Base-by-base conservation (phyloP, 208 protist species). In the Leishmania aethiopica region DNA sequence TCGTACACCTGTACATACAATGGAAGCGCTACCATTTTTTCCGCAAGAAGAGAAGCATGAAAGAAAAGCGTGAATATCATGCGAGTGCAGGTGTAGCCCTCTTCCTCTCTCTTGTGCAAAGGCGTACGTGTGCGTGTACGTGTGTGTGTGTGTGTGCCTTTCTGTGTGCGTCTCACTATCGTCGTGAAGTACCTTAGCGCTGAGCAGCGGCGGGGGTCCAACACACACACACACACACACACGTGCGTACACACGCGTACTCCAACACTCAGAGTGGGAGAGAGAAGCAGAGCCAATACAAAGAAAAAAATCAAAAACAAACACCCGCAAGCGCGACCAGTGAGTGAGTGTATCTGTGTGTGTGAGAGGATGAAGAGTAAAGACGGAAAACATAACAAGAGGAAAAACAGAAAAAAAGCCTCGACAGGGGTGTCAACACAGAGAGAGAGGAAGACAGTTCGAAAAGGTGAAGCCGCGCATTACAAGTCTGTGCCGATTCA, bases 51-150 rank as follows among this genome's bases (percentile, higher is more conserved):
- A 25, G 4, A 74, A 55, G 11, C 13, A 28, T 35, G 10, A 83
- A 40, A 76, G n/a, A 76, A 82, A 81, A 35, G 60, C 75, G 45
- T 62, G 49, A 51, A 69, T 42, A 55, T 25, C 28, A 53, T 3
- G 37, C n/a, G 25, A 51, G 42, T 51, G 64, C 2, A 59, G 3
- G 77, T 17, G 22, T 7, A 13, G 5, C 28, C 42, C 69, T 71
- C 66, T 25, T 28, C 37, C 66, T 71, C 13, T 25, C 37, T 45
- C 7, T 42, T 49, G 35, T 70, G 64, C 37, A 32, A 28, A 32
- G 32, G 3, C 8, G 40, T 49, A 25, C 40, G 66, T 28, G 66
- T 11, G 10, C 35, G 37, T 40, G 37, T 40, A 10, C 6, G 42
- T 45, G 42, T 71, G 37, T 8, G 66, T 11, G 42, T 45, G 42